A percentile compares a stretch with the other conserved stretches of the same genome.
Conservation (phyloP, 1,139 yeast genomes). For the Candida smagusa region DNA sequence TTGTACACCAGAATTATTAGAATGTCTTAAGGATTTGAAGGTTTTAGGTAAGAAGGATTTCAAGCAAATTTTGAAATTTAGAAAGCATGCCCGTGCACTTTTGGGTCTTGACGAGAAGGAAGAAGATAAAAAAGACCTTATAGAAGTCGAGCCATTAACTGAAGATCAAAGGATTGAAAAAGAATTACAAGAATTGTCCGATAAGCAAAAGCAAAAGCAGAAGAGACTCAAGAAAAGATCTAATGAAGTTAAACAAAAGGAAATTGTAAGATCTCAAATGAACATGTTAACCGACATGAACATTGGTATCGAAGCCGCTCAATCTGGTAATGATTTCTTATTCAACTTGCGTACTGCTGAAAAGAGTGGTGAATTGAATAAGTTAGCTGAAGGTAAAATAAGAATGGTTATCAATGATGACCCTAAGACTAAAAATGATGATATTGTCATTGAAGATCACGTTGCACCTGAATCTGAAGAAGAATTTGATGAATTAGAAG, state of each 20-base stretch:
- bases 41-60: conserved; percentile 94
- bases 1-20: conserved; percentile 74
- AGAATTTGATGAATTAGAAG: conserved; percentile 71
- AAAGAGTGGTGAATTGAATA: conserved; percentile 75
- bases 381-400: conserved; percentile 76
- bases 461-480: conserved; percentile 49
- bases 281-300: conserved; percentile 92
- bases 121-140: conserved; percentile 38
- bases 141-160: conserved; percentile 67
- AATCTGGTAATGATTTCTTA: conserved; percentile 71
- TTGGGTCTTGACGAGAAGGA: conserved; percentile 63
- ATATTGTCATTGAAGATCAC: conserved; percentile 44
- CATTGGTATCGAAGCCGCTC: conserved; percentile 92
- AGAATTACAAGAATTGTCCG: conserved; percentile 72
- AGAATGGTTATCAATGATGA: conserved; percentile 66
- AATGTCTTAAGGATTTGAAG: conserved; percentile 85
- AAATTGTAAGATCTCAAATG: conserved; percentile 89
- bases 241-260: conserved; percentile 85
- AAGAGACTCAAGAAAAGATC: conserved; percentile 80
- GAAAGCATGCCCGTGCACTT: conserved; percentile 78
- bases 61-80: conserved; percentile 78
- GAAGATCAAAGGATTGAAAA: conserved; percentile 90
- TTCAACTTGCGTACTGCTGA: conserved; percentile 82
- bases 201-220: conserved; percentile 61
- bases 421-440: conserved; percentile 53